Percentiles rank a stretch among this genome's conserved stretches.
phyloP scores from a whole-genome alignment of 768 basidiomycete genomes.

The Amanita phalloides region DNA sequence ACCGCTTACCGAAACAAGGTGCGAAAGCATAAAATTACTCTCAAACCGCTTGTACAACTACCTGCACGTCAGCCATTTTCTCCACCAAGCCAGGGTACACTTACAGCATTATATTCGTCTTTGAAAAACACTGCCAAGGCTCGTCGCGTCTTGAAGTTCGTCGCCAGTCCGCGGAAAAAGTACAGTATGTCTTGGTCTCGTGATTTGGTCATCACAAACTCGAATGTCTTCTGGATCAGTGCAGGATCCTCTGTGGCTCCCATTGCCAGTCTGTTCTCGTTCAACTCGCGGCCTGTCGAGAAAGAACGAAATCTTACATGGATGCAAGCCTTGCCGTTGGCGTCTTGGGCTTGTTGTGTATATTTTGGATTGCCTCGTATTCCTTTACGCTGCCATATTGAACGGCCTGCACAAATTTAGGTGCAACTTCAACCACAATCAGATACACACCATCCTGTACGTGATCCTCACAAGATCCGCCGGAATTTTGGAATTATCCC shows the following conservation, averaged over 20 bases:
- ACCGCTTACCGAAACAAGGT: constrained; percentile 40
- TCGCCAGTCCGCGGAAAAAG: constrained; percentile 49
- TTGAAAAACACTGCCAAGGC: constrained; percentile 51
- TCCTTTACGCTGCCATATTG: constrained; percentile 64
- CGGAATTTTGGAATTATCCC: constrained; percentile 71
- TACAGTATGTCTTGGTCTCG: constrained; percentile 53
- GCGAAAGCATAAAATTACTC: constrained; percentile 50
- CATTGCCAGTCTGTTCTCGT: constrained; percentile 44
- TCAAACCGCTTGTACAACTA: constrained; percentile 61
- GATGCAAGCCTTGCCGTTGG: constrained; percentile 64
- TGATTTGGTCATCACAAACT: constrained; percentile 42
- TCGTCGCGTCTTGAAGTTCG: constrained; percentile 46
- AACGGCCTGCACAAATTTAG: constrained; percentile 39
- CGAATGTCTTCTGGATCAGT: constrained; percentile 52
- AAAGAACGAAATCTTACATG: constrained; percentile 33
- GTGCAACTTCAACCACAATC: constrained; percentile 3
- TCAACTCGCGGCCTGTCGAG: neutral
- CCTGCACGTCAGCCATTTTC: neutral
- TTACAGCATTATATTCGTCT: constrained; percentile 54
- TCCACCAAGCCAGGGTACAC: constrained; percentile 13
- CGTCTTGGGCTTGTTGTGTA: constrained; percentile 65
- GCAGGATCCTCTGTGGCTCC: constrained; percentile 43
- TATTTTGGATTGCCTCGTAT: constrained; percentile 58
- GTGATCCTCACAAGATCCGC: constrained; percentile 61
- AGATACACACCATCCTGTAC: constrained; percentile 34